Evolutionary conservation across 495 filamentous ascomycete species (phyloP).

Genomic region (Neurospora sp.): DNA sequence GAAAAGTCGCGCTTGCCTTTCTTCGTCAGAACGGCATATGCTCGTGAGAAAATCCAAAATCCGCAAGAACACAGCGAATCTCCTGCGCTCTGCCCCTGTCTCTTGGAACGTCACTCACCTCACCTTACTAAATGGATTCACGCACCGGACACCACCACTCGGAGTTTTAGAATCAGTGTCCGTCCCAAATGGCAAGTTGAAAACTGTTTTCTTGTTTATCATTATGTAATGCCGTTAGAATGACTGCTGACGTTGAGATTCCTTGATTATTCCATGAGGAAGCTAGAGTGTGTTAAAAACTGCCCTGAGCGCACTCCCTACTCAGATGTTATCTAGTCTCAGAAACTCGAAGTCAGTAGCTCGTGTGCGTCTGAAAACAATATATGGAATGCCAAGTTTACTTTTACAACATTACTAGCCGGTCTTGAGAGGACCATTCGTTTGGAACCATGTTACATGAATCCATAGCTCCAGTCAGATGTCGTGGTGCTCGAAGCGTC

Average conservation of each 20-base stretch:
- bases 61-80: neutral
- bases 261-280: neutral
- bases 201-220: neutral
- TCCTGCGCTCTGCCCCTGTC: neutral
- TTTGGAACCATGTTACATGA: neutral
- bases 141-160: neutral
- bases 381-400: neutral
- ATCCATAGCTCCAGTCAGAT: slow-evolving; percentile 49
- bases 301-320: neutral
- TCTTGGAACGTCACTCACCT: neutral
- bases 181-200: neutral
- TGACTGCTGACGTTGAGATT: neutral
- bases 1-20: neutral
- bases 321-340: neutral
- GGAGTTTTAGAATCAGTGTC: neutral
- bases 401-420: neutral
- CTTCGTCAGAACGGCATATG: neutral
- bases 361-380: neutral
- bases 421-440: neutral
- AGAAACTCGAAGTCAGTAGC: neutral
- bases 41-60: neutral
- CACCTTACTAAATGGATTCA: neutral
- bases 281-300: neutral
- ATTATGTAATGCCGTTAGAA: neutral
- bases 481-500: slow-evolving; percentile 84